Base-by-base conservation (phyloP, 2,329 filamentous ascomycete species). In the Cercospora zeina region DNA sequence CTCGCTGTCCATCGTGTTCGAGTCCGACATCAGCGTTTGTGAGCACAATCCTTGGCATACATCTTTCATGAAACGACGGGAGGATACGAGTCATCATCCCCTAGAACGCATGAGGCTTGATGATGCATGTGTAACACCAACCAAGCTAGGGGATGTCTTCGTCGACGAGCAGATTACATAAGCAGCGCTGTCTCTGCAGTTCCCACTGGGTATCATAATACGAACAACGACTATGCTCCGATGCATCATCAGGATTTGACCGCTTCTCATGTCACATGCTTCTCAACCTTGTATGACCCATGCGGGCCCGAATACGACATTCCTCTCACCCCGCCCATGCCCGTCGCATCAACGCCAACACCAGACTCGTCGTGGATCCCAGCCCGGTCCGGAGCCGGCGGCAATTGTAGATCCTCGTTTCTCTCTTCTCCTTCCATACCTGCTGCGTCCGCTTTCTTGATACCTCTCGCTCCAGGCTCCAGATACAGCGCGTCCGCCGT, bases 361-460 rank as follows among this genome's bases (percentile, higher is more conserved):
- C 71, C 71, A 16, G 64, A 66, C 3, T 72, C 65, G 65, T 74
- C 71, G 33, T 67, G 62, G 30, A 74, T 68, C 14, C 72, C 72
- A 34, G 71, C 65, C 10, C 67, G 58, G 14, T 65, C 66, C 4
- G 62, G 70, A 6, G 69, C 53, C 7, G 66, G 47, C 13, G 71
- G 72, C 11, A 72, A 30, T 21, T 59, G 71, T 9, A 72, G 24
- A 30, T 59, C 63, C 58, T 73, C 71, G 2, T 66, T 55, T 14
- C 64, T 55, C 50, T 69, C 64, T 30, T 66, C 65, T 21, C 62
- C 68, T 39, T 72, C 72, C 71, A 73, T 70, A 2, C 71, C 71
- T 14, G 71, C 71, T 16, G 62, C 72, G 39, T 74, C 68, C 9
- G 65, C 66, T 64, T 75, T 75, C 27, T 67, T 63, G 54, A 75